phyloP scores from a whole-genome alignment of 768 basidiomycete genomes.

The Suillus placidus region DNA sequence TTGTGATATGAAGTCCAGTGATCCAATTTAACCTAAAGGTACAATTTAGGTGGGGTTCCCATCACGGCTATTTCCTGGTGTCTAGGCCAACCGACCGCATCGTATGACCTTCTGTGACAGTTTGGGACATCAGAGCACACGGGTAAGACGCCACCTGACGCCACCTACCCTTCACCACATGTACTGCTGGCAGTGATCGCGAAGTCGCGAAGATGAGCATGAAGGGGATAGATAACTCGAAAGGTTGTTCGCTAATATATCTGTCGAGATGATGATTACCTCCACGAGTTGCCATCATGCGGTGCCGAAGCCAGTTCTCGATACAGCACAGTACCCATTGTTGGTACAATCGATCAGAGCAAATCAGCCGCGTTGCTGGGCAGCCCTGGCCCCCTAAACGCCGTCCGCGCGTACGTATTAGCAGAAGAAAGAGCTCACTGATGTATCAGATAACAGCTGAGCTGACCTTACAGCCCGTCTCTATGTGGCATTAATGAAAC shows the following conservation, averaged over 20 bases:
- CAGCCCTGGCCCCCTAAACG: background rate
- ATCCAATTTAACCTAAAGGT: background rate
- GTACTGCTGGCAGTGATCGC: background rate
- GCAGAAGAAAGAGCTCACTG: background rate
- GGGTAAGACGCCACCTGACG: background rate
- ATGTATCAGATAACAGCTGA: background rate
- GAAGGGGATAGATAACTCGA: background rate
- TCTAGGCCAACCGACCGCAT: background rate
- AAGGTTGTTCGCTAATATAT: background rate
- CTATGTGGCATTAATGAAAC: background rate
- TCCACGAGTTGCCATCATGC: background rate
- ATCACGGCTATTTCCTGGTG: background rate
- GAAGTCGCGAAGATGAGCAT: background rate
- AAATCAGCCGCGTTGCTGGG: background rate
- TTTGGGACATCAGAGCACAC: background rate
- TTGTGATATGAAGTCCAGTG: background rate
- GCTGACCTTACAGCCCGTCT: background rate
- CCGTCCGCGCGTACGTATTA: background rate
- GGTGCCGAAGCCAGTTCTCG: background rate
- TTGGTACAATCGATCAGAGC: too few relatives aligned
- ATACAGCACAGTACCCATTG: too few relatives aligned
- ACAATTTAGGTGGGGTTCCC: background rate
- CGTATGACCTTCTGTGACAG: background rate
- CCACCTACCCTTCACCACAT: conserved; percentile 1
- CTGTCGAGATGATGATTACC: background rate